Evolutionary conservation across 176 grass and related monocot genomes (phyloP).

Genomic region (Hyparrhenia diplandra): DNA sequence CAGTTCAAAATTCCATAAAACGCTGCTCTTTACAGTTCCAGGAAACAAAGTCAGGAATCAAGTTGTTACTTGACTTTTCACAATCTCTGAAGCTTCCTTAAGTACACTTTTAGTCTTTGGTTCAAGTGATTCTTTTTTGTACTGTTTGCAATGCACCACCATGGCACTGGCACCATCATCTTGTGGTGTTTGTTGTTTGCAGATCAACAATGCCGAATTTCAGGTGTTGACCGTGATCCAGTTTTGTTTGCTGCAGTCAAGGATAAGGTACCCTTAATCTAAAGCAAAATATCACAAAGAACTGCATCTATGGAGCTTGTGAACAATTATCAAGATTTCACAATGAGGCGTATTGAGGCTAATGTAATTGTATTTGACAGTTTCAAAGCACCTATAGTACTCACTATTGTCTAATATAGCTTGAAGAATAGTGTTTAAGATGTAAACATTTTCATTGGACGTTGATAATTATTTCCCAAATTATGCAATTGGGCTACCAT

Average conservation of each 20-base stretch:
- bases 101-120: neutral
- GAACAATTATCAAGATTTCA: neutral
- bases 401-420: neutral
- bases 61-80: neutral
- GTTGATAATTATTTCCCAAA: neutral
- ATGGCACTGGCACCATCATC: neutral
- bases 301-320: neutral
- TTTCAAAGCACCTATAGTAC: neutral
- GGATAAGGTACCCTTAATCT: conserved; percentile 29
- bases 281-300: neutral
- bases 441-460: neutral
- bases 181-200: neutral
- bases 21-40: neutral
- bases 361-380: neutral
- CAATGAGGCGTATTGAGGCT: neutral
- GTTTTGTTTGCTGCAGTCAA: conserved; percentile 36
- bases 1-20: neutral
- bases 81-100: neutral
- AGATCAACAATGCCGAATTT: conserved; percentile 72
- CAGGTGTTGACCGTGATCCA: conserved; percentile 42
- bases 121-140: neutral
- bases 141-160: neutral
- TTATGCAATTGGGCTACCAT: neutral
- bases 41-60: neutral
- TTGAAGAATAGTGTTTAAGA: neutral